Conservation (phyloP, 345 rosid species). For the Salix viminalis region DNA sequence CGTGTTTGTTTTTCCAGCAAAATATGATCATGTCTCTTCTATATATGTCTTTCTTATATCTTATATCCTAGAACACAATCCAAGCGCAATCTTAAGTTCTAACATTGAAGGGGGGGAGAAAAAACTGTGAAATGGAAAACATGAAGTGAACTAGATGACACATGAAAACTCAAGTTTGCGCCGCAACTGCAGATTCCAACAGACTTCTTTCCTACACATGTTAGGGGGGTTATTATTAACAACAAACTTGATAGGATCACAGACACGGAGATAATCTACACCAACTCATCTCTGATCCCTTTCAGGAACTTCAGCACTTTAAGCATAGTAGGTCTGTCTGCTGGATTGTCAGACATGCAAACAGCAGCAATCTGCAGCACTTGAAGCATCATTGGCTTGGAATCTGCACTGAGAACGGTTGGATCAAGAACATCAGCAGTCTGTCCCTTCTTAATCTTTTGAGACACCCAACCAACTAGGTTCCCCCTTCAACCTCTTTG, state of each 20-base stretch:
- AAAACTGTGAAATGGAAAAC: background rate
- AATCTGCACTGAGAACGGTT: conserved; percentile 34
- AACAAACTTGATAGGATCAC: background rate
- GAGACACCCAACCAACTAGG: conserved; percentile 77
- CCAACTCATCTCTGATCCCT: conserved; percentile 35
- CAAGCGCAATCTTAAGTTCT: background rate
- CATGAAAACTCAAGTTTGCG: background rate
- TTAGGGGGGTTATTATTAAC: conserved; percentile 19
- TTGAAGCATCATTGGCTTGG: conserved; percentile 57
- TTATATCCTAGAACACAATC: too few relatives aligned
- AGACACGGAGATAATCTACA: conserved; percentile 1
- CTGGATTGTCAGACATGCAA: conserved; percentile 71
- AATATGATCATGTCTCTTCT: too few relatives aligned
- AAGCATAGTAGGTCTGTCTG: conserved; percentile 69
- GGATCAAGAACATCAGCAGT: conserved; percentile 68
- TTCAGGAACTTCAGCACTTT: conserved; percentile 51
- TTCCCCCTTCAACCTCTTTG: conserved; percentile 87
- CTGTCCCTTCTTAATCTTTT: conserved; percentile 62
- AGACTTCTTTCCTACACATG: background rate
- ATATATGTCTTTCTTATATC: too few relatives aligned
- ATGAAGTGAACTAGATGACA: conserved; percentile 4
- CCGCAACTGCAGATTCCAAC: conserved; percentile 4
- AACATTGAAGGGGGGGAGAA: background rate
- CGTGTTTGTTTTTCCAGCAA: too few relatives aligned
- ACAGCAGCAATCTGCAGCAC: conserved; percentile 56